Conservation (phyloP, 2,329 filamentous ascomycete species). For the Xylaria arbuscula region DNA sequence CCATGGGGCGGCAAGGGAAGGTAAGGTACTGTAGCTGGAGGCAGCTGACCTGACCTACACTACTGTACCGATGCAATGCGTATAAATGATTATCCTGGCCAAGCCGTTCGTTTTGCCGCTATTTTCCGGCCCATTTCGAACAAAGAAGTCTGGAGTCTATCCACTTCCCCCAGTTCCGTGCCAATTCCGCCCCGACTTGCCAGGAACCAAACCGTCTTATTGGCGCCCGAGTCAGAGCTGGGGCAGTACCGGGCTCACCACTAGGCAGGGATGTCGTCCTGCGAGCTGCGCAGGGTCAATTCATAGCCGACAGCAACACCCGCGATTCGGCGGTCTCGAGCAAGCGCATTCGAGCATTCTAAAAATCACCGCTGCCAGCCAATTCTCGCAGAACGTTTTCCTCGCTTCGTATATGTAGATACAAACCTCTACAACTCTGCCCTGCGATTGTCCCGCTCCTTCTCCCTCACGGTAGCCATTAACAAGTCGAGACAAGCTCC, state of each 20-base stretch:
- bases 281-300: slow-evolving; percentile 37
- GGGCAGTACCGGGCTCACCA: slow-evolving; percentile 5
- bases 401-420: not conserved
- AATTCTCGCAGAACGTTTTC: not conserved
- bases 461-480: slow-evolving; percentile 1
- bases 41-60: too few relatives aligned
- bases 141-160: not conserved
- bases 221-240: not conserved
- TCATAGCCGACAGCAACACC: slow-evolving; percentile 46
- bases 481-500: slow-evolving; percentile 20
- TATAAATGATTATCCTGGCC: slow-evolving; percentile 31
- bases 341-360: not conserved
- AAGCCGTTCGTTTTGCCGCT: slow-evolving; percentile 37
- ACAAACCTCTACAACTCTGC: not conserved
- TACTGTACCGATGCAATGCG: slow-evolving; percentile 16
- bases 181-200: slow-evolving; percentile 27
- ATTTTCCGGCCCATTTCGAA: slow-evolving; percentile 46
- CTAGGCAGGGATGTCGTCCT: slow-evolving; percentile 20
- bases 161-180: slow-evolving; percentile 30
- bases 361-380: not conserved
- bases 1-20: too few relatives aligned
- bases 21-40: too few relatives aligned
- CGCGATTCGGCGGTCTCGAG: slow-evolving; percentile 32
- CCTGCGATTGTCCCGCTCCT: not conserved
- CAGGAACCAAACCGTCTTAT: slow-evolving; percentile 24